A percentile compares a stretch with the other conserved stretches of the same genome.
Evolutionary conservation across 2,329 filamentous ascomycete species (phyloP).

Genomic region (Cladosporium sp.): DNA sequence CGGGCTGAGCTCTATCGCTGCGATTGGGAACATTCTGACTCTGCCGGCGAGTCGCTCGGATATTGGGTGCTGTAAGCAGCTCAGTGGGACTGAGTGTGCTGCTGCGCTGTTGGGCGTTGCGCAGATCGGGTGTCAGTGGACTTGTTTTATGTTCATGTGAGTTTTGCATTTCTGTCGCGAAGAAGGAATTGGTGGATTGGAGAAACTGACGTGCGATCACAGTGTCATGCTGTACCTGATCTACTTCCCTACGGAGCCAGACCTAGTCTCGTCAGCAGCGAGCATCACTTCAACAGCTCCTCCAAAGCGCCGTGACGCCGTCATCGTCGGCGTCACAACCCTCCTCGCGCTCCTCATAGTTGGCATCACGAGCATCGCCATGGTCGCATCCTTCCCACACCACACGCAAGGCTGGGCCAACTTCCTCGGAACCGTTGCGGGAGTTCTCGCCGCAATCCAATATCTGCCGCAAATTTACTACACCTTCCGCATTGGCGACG

Average conservation of each 20-base stretch:
- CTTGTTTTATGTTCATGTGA: slow-evolving; percentile 88
- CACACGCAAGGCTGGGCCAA: slow-evolving; percentile 78
- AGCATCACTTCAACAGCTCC: slow-evolving; percentile 50
- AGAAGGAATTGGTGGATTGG: too few species aligned
- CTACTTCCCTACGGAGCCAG: slow-evolving; percentile 64
- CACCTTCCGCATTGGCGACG: slow-evolving; percentile 80
- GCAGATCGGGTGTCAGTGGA: slow-evolving; percentile 88
- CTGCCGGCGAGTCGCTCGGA: slow-evolving; percentile 79
- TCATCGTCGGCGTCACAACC: slow-evolving; percentile 68
- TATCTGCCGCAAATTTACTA: slow-evolving; percentile 95
- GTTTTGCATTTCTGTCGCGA: too few species aligned
- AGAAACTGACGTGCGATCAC: slow-evolving; percentile 3
- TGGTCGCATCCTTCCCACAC: slow-evolving; percentile 61
- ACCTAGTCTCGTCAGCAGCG: slow-evolving; percentile 30
- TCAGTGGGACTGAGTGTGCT: slow-evolving; percentile 77
- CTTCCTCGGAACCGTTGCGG: slow-evolving; percentile 73
- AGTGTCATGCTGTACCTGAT: slow-evolving; percentile 91
- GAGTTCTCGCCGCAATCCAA: slow-evolving; percentile 76
- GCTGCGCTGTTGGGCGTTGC: slow-evolving; percentile 83
- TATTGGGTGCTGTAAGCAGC: slow-evolving; percentile 77
- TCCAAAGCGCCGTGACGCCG: slow-evolving; percentile 68
- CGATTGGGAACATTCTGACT: slow-evolving; percentile 87
- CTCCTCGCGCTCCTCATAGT: slow-evolving; percentile 71
- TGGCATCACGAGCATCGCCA: slow-evolving; percentile 58
- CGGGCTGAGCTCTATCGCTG: slow-evolving; percentile 76